A percentile compares a stretch with the other conserved stretches of the same genome.
Conservation (phyloP, 805 yeast genomes). For the Pichia membranifaciens region DNA sequence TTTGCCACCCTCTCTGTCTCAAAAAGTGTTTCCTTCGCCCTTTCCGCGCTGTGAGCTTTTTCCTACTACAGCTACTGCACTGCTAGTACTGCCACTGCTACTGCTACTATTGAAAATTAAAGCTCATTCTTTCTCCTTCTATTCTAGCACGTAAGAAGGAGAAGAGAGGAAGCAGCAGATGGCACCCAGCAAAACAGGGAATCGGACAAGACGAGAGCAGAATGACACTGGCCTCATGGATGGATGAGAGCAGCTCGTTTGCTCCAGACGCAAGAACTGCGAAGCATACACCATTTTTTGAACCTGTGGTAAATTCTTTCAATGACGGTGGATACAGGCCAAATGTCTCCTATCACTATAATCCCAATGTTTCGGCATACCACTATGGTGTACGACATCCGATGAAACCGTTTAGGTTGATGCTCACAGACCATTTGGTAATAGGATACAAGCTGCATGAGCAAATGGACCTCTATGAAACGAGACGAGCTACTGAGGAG, state of each 20-base stretch:
- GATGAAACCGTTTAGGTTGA: conserved; percentile 94
- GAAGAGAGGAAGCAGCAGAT: no score
- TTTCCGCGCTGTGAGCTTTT: conserved; percentile 5
- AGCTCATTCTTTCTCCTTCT: no score
- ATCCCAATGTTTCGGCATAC: conserved; percentile 70
- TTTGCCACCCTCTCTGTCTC: not conserved
- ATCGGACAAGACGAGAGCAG: no score
- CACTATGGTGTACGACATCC: conserved; percentile 95
- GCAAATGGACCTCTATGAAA: conserved; percentile 82
- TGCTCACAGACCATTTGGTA: conserved; percentile 90
- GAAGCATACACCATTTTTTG: conserved; percentile 40
- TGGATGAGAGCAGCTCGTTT: conserved; percentile 25
- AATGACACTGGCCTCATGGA: conserved; percentile 17
- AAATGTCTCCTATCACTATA: conserved; percentile 81
- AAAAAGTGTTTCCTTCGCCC: no score
- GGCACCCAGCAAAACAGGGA: no score
- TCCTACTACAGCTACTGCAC: no score
- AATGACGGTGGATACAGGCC: conserved; percentile 39
- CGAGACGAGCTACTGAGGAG: conserved; percentile 73
- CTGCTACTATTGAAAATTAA: no score
- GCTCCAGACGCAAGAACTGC: conserved; percentile 24
- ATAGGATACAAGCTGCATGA: conserved; percentile 80
- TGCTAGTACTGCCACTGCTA: no score
- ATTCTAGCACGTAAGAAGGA: no score
- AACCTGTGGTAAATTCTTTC: conserved; percentile 35